Conservation (phyloP, 345 rosid genomes). For the Kandelia obovata region DNA sequence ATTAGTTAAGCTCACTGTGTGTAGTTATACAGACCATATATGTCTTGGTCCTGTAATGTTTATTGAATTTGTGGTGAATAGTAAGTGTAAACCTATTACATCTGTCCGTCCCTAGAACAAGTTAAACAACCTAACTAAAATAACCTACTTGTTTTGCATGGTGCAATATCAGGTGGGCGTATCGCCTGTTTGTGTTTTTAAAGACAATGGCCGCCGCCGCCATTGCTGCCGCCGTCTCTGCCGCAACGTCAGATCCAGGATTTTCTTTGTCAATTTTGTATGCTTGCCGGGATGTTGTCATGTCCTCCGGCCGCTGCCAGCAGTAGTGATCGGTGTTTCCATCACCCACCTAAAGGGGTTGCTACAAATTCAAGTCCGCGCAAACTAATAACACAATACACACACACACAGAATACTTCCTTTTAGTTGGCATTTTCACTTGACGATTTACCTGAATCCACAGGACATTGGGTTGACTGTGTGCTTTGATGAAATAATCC, state of each 20-base stretch:
- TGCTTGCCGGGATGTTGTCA: constrained; percentile 71
- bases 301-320: constrained; percentile 99
- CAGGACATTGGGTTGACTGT: constrained; percentile 71
- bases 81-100: constrained; percentile 10
- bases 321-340: constrained; percentile 87
- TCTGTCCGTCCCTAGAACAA: not conserved
- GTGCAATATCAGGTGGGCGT: constrained; percentile 66
- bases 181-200: constrained; percentile 55
- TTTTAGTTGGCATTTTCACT: not conserved
- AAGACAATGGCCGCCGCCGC: constrained; percentile 86
- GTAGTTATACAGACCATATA: not conserved
- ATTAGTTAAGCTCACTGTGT: constrained; percentile 11
- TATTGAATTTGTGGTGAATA: constrained; percentile 4
- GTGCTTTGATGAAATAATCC: constrained; percentile 83
- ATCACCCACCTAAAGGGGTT: constrained; percentile 61
- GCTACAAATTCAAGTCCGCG: not conserved
- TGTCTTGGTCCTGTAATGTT: not conserved
- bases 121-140: constrained; percentile 7
- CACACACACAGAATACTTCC: not conserved
- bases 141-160: constrained; percentile 56
- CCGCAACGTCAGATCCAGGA: constrained; percentile 80
- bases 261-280: constrained; percentile 60
- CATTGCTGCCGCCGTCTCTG: constrained; percentile 84
- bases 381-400: not conserved
- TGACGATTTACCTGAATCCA: constrained; percentile 67